Percentiles rank a stretch among this genome's conserved stretches.
phyloP scores from a whole-genome alignment of 345 rosid genomes.

The Lepidium africanum region DNA sequence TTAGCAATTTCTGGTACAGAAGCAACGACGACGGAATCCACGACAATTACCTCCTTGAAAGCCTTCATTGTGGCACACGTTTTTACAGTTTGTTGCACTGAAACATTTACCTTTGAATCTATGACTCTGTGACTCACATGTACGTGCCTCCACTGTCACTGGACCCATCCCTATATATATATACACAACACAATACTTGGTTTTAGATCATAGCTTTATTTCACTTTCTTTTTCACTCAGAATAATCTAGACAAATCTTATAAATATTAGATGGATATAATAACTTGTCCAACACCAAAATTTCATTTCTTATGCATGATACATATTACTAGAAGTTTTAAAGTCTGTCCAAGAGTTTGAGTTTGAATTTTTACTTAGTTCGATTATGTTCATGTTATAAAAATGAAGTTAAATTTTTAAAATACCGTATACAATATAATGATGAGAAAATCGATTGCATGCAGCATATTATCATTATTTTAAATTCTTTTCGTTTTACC shows the following conservation, averaged over 20 bases:
- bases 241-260: too few species aligned
- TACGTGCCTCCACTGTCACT: constrained; percentile 18
- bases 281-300: background rate
- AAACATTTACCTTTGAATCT: constrained; percentile 25
- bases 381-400: too few species aligned
- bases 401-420: too few species aligned
- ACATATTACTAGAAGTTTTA: background rate
- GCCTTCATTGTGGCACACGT: constrained; percentile 35
- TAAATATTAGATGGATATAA: too few species aligned
- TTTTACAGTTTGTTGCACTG: constrained; percentile 16
- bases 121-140: constrained; percentile 31
- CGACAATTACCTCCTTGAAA: constrained; percentile 33
- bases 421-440: too few species aligned
- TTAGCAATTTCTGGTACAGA: constrained; percentile 34
- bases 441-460: too few species aligned
- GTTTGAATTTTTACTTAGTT: too few species aligned
- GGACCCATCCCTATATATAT: constrained; percentile 11
- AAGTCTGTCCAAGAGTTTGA: background rate
- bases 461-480: too few species aligned
- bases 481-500: too few species aligned
- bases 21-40: constrained; percentile 41
- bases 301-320: too few species aligned
- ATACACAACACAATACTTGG: background rate
- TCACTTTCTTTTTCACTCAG: background rate
- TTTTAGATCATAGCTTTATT: background rate